Evolutionary conservation across 140 eudicot genomes (phyloP).

Genomic region (Flaveria floridana): DNA sequence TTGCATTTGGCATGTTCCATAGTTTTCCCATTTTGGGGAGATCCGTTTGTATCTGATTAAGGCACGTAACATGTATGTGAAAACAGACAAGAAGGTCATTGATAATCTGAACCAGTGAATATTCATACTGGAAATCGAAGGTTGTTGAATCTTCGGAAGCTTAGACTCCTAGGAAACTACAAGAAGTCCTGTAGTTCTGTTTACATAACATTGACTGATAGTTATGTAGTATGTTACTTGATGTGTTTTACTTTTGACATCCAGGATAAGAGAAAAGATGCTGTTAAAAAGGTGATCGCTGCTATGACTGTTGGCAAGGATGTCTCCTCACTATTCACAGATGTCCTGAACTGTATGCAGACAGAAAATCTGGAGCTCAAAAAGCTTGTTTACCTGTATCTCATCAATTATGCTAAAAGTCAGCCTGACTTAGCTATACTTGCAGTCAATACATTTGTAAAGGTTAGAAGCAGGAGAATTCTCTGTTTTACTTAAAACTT

Average conservation of each 20-base stretch:
- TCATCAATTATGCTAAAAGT: slow-evolving; percentile 96
- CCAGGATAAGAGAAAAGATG: slow-evolving; percentile 99
- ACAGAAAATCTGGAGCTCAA: slow-evolving; percentile 96
- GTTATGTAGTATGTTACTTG: slow-evolving; percentile 6
- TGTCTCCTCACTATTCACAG: slow-evolving; percentile 94
- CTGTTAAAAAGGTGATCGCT: slow-evolving; percentile 96
- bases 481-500: slow-evolving; percentile 18
- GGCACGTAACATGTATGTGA: slow-evolving; percentile 9
- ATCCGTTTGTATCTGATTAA: neutral
- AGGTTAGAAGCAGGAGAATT: slow-evolving; percentile 47
- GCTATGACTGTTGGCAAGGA: slow-evolving; percentile 99
- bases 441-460: slow-evolving; percentile 97
- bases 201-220: neutral
- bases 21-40: neutral
- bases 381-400: slow-evolving; percentile 94
- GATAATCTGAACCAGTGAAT: neutral
- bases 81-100: slow-evolving; percentile 5
- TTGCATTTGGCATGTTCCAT: neutral
- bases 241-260: neutral
- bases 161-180: slow-evolving; percentile 12
- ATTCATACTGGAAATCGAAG: slow-evolving; percentile 1
- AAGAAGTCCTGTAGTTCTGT: neutral
- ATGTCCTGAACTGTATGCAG: slow-evolving; percentile 98
- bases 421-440: slow-evolving; percentile 96
- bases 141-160: slow-evolving; percentile 5